These are phyloP conservation scores for Arthrinium phaeospermum DNA, from an alignment of 2,329 filamentous ascomycete genomes.

Conservation along the genomic window DNA sequence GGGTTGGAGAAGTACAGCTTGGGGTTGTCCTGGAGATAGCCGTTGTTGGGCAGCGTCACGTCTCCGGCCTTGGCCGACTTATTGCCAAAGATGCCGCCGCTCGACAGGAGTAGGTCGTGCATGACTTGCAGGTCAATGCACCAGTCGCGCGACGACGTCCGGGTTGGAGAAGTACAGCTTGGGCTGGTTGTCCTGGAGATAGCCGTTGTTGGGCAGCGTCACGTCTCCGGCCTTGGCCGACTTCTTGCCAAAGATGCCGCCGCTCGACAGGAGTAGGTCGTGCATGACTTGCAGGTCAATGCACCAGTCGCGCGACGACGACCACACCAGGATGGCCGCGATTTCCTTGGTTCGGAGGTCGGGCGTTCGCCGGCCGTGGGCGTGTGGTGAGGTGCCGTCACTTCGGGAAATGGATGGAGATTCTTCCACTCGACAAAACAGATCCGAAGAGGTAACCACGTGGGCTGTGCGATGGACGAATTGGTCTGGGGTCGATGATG, in stretches of 20 bases:
- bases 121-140: constrained; percentile 41
- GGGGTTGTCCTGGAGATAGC: constrained; percentile 60
- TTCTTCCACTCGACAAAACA: constrained; percentile 30
- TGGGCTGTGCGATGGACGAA: constrained; percentile 80
- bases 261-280: constrained; percentile 41
- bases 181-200: constrained; percentile 59
- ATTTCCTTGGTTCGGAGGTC: constrained; percentile 38
- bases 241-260: constrained; percentile 67
- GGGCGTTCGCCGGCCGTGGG: constrained; percentile 40
- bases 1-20: constrained; percentile 73
- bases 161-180: constrained; percentile 73
- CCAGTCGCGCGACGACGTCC: constrained; percentile 52
- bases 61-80: constrained; percentile 64
- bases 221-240: constrained; percentile 62
- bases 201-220: constrained; percentile 38
- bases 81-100: constrained; percentile 67
- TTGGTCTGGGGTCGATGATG: constrained; percentile 45
- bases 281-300: constrained; percentile 40
- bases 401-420: constrained; percentile 43
- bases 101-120: constrained; percentile 39
- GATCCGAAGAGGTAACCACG: constrained; percentile 45
- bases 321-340: constrained; percentile 41
- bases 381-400: constrained; percentile 39
- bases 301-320: constrained; percentile 42
- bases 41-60: constrained; percentile 34